Evolutionary conservation across 345 rosid genomes (phyloP), one percentile per base, ranked within the genome.

Genomic region (Eucalyptus cladocalyx): DNA sequence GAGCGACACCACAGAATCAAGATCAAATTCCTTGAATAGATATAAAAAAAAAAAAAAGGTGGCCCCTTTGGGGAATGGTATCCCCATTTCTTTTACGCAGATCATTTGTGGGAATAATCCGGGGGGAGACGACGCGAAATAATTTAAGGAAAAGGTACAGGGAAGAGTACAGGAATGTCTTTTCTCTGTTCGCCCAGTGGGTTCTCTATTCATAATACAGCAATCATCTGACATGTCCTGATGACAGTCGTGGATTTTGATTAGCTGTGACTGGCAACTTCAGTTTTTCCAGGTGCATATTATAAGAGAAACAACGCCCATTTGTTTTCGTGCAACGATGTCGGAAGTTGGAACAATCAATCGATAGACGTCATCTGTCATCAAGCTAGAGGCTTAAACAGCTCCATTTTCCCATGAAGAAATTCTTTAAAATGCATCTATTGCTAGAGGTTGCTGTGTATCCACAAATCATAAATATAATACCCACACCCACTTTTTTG

Each of bases 31-130:
- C 85, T 21, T 76, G 47, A 11, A 40, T 19, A 40, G 85, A 40
- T 19, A 72, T 21, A 72, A 37, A 65, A 69, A 32, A 40, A 72
- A 40, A 72, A 37, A 65, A 69, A 32, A 40, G 47, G 85, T 40
- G 47, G 30, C 85, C 13, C 83, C 14, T 26, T 40, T 76, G 85
- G 47, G 47, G 85, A 76, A 76, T 76, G 4, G 47, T 21, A 76
- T 76, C 85, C 30, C 47, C 85, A 11, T 23, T 21, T 40, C 85
- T 40, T 53, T 76, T 40, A 40, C 47, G 88, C 87, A 87, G 88
- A 69, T 90, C 47, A 24, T 88, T 90, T 47, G 87, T 88, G 91
- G 91, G 88, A 88, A 90, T 92, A 88, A 90, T 92, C 93, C 87
- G 40, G 89, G 50, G 37, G 40, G 91, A 93, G 92, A 88, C 93